Conservation (phyloP, 1,284 basidiomycete species). For the Prillingera fragicola region DNA sequence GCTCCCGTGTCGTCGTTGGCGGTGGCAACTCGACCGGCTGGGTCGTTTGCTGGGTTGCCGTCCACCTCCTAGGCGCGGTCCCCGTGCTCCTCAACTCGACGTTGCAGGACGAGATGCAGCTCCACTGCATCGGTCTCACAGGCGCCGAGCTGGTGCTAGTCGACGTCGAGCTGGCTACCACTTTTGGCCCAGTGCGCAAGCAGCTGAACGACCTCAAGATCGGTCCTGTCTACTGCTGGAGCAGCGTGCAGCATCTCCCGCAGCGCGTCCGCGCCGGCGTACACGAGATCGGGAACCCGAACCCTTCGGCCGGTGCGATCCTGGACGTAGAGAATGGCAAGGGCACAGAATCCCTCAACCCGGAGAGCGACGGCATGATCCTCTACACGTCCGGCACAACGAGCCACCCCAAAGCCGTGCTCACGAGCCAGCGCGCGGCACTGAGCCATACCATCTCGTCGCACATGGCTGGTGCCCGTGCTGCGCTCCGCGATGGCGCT, state of each 20-base stretch:
- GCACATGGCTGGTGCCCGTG: slow-evolving; percentile 23
- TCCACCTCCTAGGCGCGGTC: slow-evolving; percentile 38
- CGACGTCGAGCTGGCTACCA: slow-evolving; percentile 25
- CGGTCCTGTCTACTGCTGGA: not conserved
- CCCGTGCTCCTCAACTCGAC: slow-evolving; percentile 37
- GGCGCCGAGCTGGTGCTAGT: slow-evolving; percentile 24
- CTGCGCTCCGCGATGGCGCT: slow-evolving; percentile 10
- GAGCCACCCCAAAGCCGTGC: slow-evolving; percentile 35
- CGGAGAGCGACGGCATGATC: slow-evolving; percentile 37
- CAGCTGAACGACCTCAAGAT: not conserved
- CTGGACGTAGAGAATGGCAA: not conserved
- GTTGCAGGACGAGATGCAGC: slow-evolving; percentile 24
- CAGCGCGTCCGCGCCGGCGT: too few relatives aligned
- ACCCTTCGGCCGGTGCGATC: not conserved
- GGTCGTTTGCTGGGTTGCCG: slow-evolving; percentile 34
- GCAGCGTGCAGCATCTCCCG: not conserved
- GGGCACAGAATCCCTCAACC: slow-evolving; percentile 21
- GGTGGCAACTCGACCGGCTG: slow-evolving; percentile 34
- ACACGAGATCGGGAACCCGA: not conserved
- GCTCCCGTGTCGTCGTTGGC: slow-evolving; percentile 33
- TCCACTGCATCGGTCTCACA: slow-evolving; percentile 24
- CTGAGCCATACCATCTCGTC: slow-evolving; percentile 31
- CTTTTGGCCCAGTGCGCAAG: slow-evolving; percentile 13
- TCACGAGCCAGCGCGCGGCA: slow-evolving; percentile 37
- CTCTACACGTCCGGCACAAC: slow-evolving; percentile 34